Evolutionary conservation across 352 stramenopile species (phyloP), one percentile per base, ranked within the genome.

Genomic region (Thraustotheca clavata): DNA sequence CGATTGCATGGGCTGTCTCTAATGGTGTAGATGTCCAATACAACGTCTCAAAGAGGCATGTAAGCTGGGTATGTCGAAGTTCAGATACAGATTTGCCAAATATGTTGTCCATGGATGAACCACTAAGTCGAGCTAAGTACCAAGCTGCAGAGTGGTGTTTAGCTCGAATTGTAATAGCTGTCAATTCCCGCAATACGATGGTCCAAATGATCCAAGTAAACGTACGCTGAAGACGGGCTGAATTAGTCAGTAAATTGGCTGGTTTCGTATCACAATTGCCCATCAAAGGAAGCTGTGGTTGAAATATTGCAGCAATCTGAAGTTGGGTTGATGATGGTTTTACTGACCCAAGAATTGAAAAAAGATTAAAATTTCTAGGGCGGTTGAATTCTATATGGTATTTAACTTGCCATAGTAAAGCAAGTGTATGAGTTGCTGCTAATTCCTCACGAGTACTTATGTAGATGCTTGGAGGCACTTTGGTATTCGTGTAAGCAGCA

Each of bases 71-170:
- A 7, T 14, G 31, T 16, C 57, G 57, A 52, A 55, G n/a, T 20
- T 65, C 57, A 9, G 11, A 20, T 8, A 24, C 57, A 9, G 57
- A 22, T 6, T 35, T 55, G 41, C 38, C 38, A 55, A 65, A 65
- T 16, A 65, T 24, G 18, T 12, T 18, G 9, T 18, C 22, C 18
- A 32, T 3, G 31, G 38, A 29, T n/a, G n/a, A n/a, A n/a, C n/a
- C n/a, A 29, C 38, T 20, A 43, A 52, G 9, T 1, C 43, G 43
- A 52, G n/a, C 7, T 3, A 24, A 6, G 43, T 26, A 18, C 43
- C 43, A 52, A 52, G n/a, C n/a, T 24, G 24, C 43, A 2, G 14
- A 24, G 2, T 24, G 43, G n/a, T 20, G 43, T 18, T 52, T 52
- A 31, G 43, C n/a, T 24, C 11, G 11, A 9, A 52, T 24, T 11